Conservation (phyloP, 345 rosid species). For the Citrus sp. region DNA sequence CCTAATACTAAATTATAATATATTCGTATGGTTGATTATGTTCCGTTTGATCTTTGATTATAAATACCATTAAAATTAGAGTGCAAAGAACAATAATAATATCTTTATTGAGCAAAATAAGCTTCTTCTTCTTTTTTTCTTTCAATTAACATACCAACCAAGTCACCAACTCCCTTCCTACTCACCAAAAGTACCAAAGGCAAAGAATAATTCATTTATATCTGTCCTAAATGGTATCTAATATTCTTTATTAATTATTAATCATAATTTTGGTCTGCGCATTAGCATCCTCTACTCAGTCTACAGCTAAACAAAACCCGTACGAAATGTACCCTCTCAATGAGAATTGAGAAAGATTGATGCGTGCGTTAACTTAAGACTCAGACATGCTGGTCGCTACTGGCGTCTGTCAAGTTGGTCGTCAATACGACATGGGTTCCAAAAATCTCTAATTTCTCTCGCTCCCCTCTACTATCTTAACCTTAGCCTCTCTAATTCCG, state of each 20-base stretch:
- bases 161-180: background rate
- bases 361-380: too few species aligned
- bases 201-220: background rate
- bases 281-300: background rate
- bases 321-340: background rate
- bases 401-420: constrained; percentile 14
- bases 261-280: background rate
- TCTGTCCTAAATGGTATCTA: background rate
- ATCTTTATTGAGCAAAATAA: background rate
- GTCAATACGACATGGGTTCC: constrained; percentile 19
- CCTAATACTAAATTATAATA: too few species aligned
- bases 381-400: background rate
- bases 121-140: background rate
- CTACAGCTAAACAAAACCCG: background rate
- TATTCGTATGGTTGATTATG: too few species aligned
- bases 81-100: background rate
- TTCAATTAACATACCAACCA: background rate
- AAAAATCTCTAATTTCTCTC: background rate
- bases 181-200: background rate
- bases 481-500: background rate
- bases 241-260: background rate
- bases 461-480: background rate
- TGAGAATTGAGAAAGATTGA: background rate
- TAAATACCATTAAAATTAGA: too few species aligned
- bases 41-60: too few species aligned